Conservation (phyloP, 1,284 basidiomycete species). For the Amylostereum areolatum region DNA sequence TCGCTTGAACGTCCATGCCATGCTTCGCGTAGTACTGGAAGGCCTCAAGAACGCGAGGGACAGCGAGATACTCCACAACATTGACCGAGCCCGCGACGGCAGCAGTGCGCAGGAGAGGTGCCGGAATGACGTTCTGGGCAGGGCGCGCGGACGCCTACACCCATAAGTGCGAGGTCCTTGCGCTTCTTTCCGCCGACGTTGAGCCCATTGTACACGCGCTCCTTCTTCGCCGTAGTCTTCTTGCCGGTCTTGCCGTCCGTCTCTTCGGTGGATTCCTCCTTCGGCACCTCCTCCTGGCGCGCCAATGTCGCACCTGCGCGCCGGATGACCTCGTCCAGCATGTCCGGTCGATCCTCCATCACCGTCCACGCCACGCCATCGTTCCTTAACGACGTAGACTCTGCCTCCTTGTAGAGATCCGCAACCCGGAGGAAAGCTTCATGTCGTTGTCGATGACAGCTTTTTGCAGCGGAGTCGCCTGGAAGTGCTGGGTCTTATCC, state of each 20-base stretch:
- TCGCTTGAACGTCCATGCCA: conserved; percentile 30
- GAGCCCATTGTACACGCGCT: conserved; percentile 47
- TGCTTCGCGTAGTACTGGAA: conserved; percentile 34
- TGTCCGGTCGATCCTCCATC: conserved; percentile 35
- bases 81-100: conserved; percentile 23
- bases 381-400: conserved; percentile 6
- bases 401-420: conserved; percentile 33
- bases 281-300: conserved; percentile 26
- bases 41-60: conserved; percentile 26
- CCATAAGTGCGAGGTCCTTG: conserved; percentile 40
- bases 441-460: conserved; percentile 40
- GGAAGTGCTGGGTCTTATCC: conserved; percentile 19
- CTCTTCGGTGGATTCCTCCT: conserved; percentile 6
- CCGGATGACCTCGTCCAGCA: conserved; percentile 50
- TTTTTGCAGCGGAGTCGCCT: conserved; percentile 20
- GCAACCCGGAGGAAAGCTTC: conserved; percentile 43
- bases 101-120: conserved; percentile 42
- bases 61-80: conserved; percentile 41
- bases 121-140: conserved; percentile 3
- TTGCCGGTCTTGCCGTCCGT: conserved; percentile 9
- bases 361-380: too few relatives aligned
- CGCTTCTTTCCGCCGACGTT: conserved; percentile 57
- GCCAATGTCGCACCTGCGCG: conserved; percentile 35
- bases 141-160: conserved; percentile 32
- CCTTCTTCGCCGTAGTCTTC: conserved; percentile 25